Conservation (phyloP, 2,329 filamentous ascomycete genomes). For the Aspergillus fumigatiaffinis region DNA sequence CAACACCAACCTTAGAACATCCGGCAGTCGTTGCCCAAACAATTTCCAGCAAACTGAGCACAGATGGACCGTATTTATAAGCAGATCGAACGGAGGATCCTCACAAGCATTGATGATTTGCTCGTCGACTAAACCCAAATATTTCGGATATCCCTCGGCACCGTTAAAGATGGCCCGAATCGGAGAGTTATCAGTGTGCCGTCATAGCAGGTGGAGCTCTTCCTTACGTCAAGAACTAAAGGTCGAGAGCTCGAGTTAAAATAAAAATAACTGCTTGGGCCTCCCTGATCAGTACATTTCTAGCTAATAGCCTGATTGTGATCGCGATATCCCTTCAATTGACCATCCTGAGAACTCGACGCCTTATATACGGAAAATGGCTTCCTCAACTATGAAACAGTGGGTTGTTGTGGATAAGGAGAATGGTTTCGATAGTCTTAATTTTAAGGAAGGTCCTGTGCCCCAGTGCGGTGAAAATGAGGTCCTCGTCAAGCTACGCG, state of each 20-base stretch:
- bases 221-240: not conserved
- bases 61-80: not conserved
- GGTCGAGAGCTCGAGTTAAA: not conserved
- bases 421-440: slow-evolving; percentile 58
- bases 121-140: not conserved
- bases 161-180: not conserved
- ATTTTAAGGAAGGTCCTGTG: slow-evolving; percentile 50
- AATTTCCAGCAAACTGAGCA: not conserved
- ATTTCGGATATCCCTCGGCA: not conserved
- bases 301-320: not conserved
- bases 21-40: not conserved
- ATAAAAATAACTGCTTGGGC: not conserved
- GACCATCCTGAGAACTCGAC: not conserved
- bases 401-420: slow-evolving; percentile 51
- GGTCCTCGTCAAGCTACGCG: slow-evolving; percentile 64
- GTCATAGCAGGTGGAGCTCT: not conserved
- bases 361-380: slow-evolving; percentile 17
- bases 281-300: not conserved
- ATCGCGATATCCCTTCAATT: not conserved
- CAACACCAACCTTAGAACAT: not conserved
- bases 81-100: not conserved
- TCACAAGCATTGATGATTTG: not conserved
- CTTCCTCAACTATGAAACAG: slow-evolving; percentile 48
- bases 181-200: not conserved
- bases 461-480: slow-evolving; percentile 65